Percentiles rank a stretch among this genome's conserved stretches.
These are phyloP conservation scores for Achlya hypogyna DNA, from an alignment of 352 stramenopile species.

Conservation along the genomic window DNA sequence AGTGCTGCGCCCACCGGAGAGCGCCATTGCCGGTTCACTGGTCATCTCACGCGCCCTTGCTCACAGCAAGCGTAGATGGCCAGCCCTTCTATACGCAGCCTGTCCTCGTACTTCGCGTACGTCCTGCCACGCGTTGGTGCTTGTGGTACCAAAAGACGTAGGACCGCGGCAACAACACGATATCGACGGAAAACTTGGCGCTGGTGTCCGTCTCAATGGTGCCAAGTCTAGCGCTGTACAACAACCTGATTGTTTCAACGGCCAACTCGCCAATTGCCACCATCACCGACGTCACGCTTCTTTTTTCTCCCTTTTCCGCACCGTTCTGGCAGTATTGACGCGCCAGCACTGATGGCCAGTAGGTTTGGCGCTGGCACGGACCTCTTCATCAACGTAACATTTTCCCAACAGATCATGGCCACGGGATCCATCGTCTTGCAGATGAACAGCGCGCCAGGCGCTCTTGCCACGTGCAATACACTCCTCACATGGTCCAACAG, in stretches of 20 bases:
- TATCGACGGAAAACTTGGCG: conserved; percentile 30
- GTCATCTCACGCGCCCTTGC: neutral
- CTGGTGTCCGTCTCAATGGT: conserved; percentile 43
- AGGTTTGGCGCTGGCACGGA: conserved; percentile 52
- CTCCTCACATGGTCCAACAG: conserved; percentile 44
- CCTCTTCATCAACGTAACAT: conserved; percentile 53
- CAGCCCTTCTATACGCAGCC: conserved; percentile 67
- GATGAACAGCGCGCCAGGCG: conserved; percentile 34
- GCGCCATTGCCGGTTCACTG: conserved; percentile 8
- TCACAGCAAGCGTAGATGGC: conserved; percentile 35
- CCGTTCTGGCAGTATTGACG: neutral
- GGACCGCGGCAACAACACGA: conserved; percentile 62
- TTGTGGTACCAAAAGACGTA: neutral
- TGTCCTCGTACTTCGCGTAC: conserved; percentile 35
- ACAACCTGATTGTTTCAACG: conserved; percentile 58
- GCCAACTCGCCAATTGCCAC: conserved; percentile 33
- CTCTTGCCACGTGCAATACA: conserved; percentile 44
- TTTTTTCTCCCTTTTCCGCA: conserved; percentile 26
- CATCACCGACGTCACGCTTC: conserved; percentile 33
- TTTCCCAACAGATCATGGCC: conserved; percentile 67
- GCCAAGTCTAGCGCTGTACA: conserved; percentile 46
- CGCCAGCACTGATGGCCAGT: conserved; percentile 30
- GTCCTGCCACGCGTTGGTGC: neutral
- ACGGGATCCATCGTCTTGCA: conserved; percentile 43
- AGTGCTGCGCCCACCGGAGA: conserved; percentile 1